Conservation (phyloP, 1,139 yeast genomes). For the Saccharomycopsis hybrid region DNA sequence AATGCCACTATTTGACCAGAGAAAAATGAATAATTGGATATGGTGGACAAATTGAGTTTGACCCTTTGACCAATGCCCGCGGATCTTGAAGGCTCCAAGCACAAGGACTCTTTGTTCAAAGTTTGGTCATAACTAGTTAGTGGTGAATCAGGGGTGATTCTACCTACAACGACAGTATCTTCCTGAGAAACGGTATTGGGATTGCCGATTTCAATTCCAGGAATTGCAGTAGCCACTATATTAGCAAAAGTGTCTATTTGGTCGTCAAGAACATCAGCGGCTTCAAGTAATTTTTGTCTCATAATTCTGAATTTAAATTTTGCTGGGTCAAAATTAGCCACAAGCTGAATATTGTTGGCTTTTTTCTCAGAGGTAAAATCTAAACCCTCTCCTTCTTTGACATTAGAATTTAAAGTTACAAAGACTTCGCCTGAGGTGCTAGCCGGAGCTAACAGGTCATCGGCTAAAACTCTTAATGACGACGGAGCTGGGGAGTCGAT, state of each 20-base stretch:
- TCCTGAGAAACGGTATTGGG: constrained; percentile 76
- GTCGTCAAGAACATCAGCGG: constrained; percentile 85
- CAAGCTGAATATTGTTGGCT: constrained; percentile 39
- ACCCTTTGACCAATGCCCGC: constrained; percentile 84
- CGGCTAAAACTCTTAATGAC: too few relatives aligned
- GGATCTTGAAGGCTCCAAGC: constrained; percentile 76
- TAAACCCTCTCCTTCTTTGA: constrained; percentile 34
- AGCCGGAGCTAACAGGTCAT: constrained; percentile 25
- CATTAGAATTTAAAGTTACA: constrained; percentile 57
- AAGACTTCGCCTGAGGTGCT: constrained; percentile 42
- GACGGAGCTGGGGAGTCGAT: constrained; percentile 22
- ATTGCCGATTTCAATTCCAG: constrained; percentile 46
- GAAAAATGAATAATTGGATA: constrained; percentile 56
- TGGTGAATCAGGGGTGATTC: constrained; percentile 83
- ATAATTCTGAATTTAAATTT: constrained; percentile 80
- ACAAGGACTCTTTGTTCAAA: constrained; percentile 59
- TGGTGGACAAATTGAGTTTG: constrained; percentile 47
- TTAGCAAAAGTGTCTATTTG: constrained; percentile 29
- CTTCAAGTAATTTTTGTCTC: constrained; percentile 82
- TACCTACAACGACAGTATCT: constrained; percentile 71
- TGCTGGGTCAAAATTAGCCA: constrained; percentile 62
- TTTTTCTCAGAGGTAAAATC: constrained; percentile 29
- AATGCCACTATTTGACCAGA: constrained; percentile 88
- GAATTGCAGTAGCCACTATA: constrained; percentile 36
- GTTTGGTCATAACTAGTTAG: constrained; percentile 42